Conservation (phyloP, 805 yeast species). For the Candida sanyiensis region DNA sequence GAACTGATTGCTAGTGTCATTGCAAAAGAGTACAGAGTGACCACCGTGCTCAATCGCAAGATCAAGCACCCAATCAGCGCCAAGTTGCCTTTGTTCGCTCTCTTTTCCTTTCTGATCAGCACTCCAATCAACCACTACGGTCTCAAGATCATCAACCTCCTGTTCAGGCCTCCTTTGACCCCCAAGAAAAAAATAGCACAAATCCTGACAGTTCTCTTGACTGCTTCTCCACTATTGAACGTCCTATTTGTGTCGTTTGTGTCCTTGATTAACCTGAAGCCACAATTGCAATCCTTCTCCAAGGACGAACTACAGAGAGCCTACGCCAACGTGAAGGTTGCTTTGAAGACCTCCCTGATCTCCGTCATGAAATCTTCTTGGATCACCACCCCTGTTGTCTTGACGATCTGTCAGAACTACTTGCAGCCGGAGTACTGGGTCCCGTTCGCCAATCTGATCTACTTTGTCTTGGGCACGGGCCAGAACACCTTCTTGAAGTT, state of each 20-base stretch:
- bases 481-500: constrained; percentile 53
- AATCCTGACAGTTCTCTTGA: constrained; percentile 43
- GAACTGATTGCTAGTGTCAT: constrained; percentile 50
- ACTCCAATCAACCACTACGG: constrained; percentile 57
- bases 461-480: constrained; percentile 54
- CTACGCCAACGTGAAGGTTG: constrained; percentile 17
- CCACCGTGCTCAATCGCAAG: constrained; percentile 15
- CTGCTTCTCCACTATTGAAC: constrained; percentile 50
- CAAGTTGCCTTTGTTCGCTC: constrained; percentile 47
- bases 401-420: constrained; percentile 51
- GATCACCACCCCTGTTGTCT: constrained; percentile 46
- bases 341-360: constrained; percentile 37
- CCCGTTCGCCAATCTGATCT: constrained; percentile 52
- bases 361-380: constrained; percentile 47
- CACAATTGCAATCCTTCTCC: constrained; percentile 13
- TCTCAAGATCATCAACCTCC: constrained; percentile 39
- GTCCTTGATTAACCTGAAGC: constrained; percentile 39
- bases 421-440: constrained; percentile 59
- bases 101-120: constrained; percentile 48
- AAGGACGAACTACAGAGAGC: constrained; percentile 15
- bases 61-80: constrained; percentile 23
- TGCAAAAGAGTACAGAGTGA: constrained; percentile 39
- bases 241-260: constrained; percentile 47
- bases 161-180: constrained; percentile 40
- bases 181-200: constrained; percentile 40